A percentile compares a stretch with the other conserved stretches of the same genome.
Conservation (phyloP, 73 alveolate species). For the Paramecium sexaurelia region DNA sequence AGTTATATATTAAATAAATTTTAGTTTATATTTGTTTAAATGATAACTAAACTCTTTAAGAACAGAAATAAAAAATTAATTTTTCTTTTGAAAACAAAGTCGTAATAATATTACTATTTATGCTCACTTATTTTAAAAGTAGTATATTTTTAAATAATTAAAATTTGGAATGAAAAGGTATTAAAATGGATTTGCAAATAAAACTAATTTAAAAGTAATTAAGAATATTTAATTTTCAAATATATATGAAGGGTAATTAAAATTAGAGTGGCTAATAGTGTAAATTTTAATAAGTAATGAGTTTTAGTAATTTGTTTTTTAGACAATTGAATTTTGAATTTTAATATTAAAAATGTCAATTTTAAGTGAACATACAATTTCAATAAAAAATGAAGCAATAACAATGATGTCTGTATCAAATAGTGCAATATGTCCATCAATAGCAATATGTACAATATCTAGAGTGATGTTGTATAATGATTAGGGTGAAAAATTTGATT, state of each 20-base stretch:
- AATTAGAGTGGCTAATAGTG: background rate
- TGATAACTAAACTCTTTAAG: no score
- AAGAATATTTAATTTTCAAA: no score
- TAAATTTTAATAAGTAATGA: background rate
- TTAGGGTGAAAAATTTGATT: slow-evolving; percentile 85
- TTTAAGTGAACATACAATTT: background rate
- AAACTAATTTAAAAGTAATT: background rate
- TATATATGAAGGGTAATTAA: no score
- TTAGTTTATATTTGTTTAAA: no score
- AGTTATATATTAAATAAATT: no score
- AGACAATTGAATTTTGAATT: background rate
- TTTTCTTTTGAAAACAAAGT: no score
- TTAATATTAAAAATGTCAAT: slow-evolving; percentile 8
- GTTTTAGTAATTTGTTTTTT: background rate
- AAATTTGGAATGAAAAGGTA: no score
- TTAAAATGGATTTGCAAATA: background rate
- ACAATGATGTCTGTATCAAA: slow-evolving; percentile 64
- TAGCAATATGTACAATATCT: slow-evolving; percentile 52
- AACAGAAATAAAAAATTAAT: no score
- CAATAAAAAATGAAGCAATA: slow-evolving; percentile 6
- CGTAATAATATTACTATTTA: no score
- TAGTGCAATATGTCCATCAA: slow-evolving; percentile 54
- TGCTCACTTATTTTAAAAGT: no score
- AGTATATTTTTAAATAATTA: no score
- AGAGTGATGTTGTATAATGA: slow-evolving; percentile 82